Evolutionary conservation across 768 basidiomycete species (phyloP), one percentile per base, ranked within the genome.

Genomic region (Goffeauzyma gilvescens): DNA sequence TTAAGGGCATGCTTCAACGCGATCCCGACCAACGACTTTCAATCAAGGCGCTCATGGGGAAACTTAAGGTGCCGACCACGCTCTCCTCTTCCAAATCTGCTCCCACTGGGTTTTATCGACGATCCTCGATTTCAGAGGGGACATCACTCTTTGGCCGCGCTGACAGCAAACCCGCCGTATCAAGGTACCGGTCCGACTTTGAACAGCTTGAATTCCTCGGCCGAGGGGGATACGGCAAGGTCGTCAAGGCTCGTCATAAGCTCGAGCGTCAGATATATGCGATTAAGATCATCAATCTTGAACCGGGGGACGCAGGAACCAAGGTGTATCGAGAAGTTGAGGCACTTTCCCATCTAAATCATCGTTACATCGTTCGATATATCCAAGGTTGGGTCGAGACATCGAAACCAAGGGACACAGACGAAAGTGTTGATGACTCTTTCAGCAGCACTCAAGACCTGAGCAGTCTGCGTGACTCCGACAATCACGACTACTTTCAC

Each of bases 301-400:
- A 76, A 31, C 75, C 75, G 0, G 69, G 71, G 43, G 79, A 85
- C 52, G 82, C 75, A 49, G 84, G 87, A 56, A 74, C 71, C 43
- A 86, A 79, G 64, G 86, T 93, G 45, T 82, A 84, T 58, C 72
- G 89, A 4, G 86, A 93, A 62, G 84, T 90, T 35, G 81, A 81
- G 46, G 81, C 81, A 0, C 67, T 93, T n/a, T 83, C 81, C 53
- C 69, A 77, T 24, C 72, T 95, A 22, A 81, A 77, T 30, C 87
- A 95, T 59, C 77, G 79, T 6, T 82, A 79, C 64, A 80, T 95
- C 52, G 89, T 93, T 15, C 75, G 42, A 31, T 50, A 42, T 22
- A 46, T 43, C 6, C 46, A 48, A n/a, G 42, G 46, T 22, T 48
- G 46, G 46, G 31, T 48, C 12, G 46, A 48, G 34, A 44, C 32